Base-by-base conservation (phyloP, 2,329 filamentous ascomycete species). In the Cercospora janseana region DNA sequence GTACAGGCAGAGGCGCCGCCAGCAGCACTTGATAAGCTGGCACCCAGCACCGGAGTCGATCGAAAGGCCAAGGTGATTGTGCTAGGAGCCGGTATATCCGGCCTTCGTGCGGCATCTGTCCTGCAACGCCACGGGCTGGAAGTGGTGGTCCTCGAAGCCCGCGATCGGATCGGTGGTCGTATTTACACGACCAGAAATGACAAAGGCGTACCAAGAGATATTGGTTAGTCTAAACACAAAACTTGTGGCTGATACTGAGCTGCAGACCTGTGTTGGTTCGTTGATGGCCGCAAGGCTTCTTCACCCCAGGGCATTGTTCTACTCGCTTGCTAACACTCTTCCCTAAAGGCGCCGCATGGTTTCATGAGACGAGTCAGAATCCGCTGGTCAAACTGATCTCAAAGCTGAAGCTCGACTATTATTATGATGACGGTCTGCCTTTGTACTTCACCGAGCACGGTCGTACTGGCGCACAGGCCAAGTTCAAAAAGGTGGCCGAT, bases 311-410 rank as follows among this genome's bases (percentile, higher is more conserved):
- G 57, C 47, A 54, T 29, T 10, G 41, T 29, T 21, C 47, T 51
- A 51, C 46, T 51, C 35, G 35, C 44, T 47, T 55, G 55, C 57
- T 60, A 42, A 58, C 49, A 45, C 43, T 29, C 21, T 35, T 9
- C 42, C 23, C 10, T 13, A 16, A 43, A 73, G 71, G 71, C 41
- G 71, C 71, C 46, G 71, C 71, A 49, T 73, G 71, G 71, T 70
- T 72, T 65, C 71, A 73, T 60, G 71, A 73, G 64, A 73, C 71
- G 23, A 70, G 68, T 35, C 71, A 73, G 61, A 73, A 73, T 57
- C 69, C 68, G 48, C 61, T 74, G 29, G 69, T 73, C 26, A 71
- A 71, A 54, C 62, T 74, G 48, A 73, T 74, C 46, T 64, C 66
- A 15, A 67, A 66, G 51, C 63, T 74, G 28, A 64, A 64, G 27